These are phyloP conservation scores for Fusarium sp. DNA, from an alignment of 2,329 filamentous ascomycete genomes.

Conservation along the genomic window DNA sequence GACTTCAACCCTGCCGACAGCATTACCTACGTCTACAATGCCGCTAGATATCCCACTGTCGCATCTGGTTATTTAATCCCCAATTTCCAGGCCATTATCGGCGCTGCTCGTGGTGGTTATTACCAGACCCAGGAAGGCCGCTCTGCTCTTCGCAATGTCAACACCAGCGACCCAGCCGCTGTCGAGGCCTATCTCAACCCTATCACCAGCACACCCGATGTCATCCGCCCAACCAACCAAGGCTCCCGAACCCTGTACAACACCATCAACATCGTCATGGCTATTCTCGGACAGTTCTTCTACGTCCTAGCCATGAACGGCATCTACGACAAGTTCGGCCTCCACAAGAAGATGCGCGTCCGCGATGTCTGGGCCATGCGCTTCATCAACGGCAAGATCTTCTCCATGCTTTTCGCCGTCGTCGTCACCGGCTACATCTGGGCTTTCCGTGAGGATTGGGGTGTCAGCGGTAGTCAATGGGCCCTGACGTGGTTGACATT, in stretches of 20 bases:
- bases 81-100: constrained; percentile 46
- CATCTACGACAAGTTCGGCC: constrained; percentile 35
- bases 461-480: constrained; percentile 48
- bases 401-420: constrained; percentile 52
- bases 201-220: constrained; percentile 42
- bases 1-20: constrained; percentile 49
- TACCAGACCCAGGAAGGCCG: constrained; percentile 42
- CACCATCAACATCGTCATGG: constrained; percentile 53
- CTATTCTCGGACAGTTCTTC: constrained; percentile 50
- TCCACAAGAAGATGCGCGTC: constrained; percentile 34
- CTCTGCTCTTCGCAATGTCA: constrained; percentile 35
- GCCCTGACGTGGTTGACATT: constrained; percentile 45
- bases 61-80: constrained; percentile 44
- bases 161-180: constrained; percentile 41
- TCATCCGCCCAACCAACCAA: constrained; percentile 51
- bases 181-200: constrained; percentile 51
- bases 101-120: constrained; percentile 39
- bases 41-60: constrained; percentile 50
- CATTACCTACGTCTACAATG: constrained; percentile 52
- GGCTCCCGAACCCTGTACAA: constrained; percentile 51
- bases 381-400: constrained; percentile 45
- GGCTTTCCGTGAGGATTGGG: constrained; percentile 57
- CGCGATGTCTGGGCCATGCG: constrained; percentile 44
- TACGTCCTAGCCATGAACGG: constrained; percentile 44
- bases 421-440: constrained; percentile 56